Evolutionary conservation across 371 early-diverging fungal genomes (phyloP).

Genomic region (Mortierella sp.): DNA sequence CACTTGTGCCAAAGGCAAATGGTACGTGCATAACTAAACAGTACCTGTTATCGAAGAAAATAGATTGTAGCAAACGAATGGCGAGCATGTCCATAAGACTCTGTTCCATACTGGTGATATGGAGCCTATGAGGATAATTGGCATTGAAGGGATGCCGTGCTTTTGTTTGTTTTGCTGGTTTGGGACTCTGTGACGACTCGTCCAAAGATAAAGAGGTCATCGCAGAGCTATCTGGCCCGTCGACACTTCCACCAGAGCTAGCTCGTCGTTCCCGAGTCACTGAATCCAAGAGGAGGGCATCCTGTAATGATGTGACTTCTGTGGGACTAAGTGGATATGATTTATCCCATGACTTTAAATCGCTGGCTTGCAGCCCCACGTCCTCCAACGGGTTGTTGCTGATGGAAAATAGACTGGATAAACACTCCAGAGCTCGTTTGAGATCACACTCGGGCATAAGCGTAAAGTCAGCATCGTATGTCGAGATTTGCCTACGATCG

Average conservation of each 20-base stretch:
- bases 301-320: conserved; percentile 27
- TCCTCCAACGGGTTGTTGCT: conserved; percentile 43
- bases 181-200: not conserved
- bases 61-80: conserved; percentile 33
- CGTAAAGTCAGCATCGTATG: conserved; percentile 44
- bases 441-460: conserved; percentile 36
- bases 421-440: conserved; percentile 18
- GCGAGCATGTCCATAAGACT: conserved; percentile 30
- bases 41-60: conserved; percentile 47
- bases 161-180: not conserved
- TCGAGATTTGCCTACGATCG: conserved; percentile 32
- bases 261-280: conserved; percentile 8
- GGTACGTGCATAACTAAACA: not conserved
- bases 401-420: conserved; percentile 21
- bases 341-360: conserved; percentile 22
- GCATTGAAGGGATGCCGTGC: conserved; percentile 31
- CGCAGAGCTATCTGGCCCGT: not conserved
- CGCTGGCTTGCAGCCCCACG: conserved; percentile 16
- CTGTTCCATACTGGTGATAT: conserved; percentile 42
- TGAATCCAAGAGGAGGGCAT: conserved; percentile 22
- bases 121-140: conserved; percentile 24
- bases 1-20: not conserved
- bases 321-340: conserved; percentile 31
- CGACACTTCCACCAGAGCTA: conserved; percentile 1
- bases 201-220: conserved; percentile 13